Evolutionary conservation across 1,284 basidiomycete species (phyloP).

Genomic region (Baeospora myosura): DNA sequence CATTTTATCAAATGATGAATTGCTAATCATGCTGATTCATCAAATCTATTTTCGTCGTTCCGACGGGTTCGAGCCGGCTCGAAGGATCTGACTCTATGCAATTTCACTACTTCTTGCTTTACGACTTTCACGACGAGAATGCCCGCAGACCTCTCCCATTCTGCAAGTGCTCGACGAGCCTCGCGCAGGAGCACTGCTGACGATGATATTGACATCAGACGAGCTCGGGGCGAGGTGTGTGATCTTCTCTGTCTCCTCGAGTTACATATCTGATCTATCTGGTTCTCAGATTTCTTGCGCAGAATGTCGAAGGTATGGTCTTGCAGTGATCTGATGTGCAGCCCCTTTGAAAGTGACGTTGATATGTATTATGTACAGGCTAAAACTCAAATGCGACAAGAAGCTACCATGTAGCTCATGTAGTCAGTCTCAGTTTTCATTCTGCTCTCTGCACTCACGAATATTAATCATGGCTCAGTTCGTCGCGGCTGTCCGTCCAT

Average conservation of each 20-base stretch:
- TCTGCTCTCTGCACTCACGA: not conserved
- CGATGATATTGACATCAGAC: slow-evolving; percentile 44
- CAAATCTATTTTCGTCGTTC: no score
- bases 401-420: slow-evolving; percentile 49
- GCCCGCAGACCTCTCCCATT: no score
- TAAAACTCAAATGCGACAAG: slow-evolving; percentile 68
- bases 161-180: no score
- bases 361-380: no score
- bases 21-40: no score
- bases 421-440: slow-evolving; percentile 20
- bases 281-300: slow-evolving; percentile 44
- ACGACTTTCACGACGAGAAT: no score
- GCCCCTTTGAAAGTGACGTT: slow-evolving; percentile 2
- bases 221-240: slow-evolving; percentile 46
- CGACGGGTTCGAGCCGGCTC: no score
- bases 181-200: slow-evolving; percentile 40
- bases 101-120: no score
- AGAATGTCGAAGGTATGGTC: no score
- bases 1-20: not conserved
- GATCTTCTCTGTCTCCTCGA: not conserved
- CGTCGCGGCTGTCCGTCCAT: slow-evolving; percentile 42
- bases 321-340: slow-evolving; percentile 3
- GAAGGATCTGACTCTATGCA: no score
- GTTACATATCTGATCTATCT: slow-evolving; percentile 5
- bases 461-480: slow-evolving; percentile 22